A percentile compares a stretch with the other conserved stretches of the same genome.
Conservation (phyloP, 345 rosid species). For the Populus euphratica region DNA sequence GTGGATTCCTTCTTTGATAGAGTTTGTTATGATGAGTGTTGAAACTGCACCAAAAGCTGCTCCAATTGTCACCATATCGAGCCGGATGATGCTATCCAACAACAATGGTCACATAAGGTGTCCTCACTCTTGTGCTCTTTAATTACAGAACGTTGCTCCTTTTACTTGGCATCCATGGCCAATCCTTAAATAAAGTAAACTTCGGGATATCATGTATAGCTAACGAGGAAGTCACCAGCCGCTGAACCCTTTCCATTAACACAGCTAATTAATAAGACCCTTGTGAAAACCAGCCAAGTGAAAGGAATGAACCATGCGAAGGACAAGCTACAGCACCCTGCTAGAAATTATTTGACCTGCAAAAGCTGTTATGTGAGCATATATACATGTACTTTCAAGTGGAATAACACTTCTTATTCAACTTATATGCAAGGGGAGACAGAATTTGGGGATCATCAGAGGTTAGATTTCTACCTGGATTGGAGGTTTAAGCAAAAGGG, state of each 20-base stretch:
- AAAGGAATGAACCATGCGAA: slow-evolving; percentile 95
- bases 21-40: slow-evolving; percentile 69
- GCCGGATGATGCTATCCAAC: slow-evolving; percentile 70
- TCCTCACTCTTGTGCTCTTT: slow-evolving; percentile 87
- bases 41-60: slow-evolving; percentile 88
- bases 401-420: neutral
- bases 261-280: slow-evolving; percentile 68
- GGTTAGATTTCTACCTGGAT: slow-evolving; percentile 57
- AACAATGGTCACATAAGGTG: slow-evolving; percentile 93
- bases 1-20: slow-evolving; percentile 86
- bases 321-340: slow-evolving; percentile 93
- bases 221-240: slow-evolving; percentile 79
- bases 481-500: slow-evolving; percentile 96
- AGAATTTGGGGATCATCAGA: neutral
- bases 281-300: slow-evolving; percentile 96
- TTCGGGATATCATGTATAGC: too few species aligned
- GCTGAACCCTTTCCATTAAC: slow-evolving; percentile 95
- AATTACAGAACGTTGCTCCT: slow-evolving; percentile 74
- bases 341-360: slow-evolving; percentile 1
- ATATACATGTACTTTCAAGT: neutral
- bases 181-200: slow-evolving; percentile 59
- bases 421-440: neutral
- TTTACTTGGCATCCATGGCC: slow-evolving; percentile 86
- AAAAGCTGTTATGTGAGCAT: neutral
- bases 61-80: slow-evolving; percentile 97